A percentile compares a stretch with the other conserved stretches of the same genome.
phyloP scores from a whole-genome alignment of 2,329 filamentous ascomycete species.

The Xylogone sp. region DNA sequence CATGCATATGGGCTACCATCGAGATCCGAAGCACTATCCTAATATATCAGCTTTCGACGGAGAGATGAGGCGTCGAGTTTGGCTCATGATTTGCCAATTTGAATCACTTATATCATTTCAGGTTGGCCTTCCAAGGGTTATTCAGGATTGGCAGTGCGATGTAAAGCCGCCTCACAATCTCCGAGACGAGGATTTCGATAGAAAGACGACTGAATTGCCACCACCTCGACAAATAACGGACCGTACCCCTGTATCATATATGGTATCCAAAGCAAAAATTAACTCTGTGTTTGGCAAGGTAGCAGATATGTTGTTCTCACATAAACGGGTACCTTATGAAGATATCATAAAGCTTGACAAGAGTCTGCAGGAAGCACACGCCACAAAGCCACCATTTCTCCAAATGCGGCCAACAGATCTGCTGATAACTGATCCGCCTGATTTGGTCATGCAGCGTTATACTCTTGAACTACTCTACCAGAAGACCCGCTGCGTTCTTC shows the following conservation, averaged over 20 bases:
- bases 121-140: conserved; percentile 64
- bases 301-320: conserved; percentile 46
- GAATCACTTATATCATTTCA: conserved; percentile 65
- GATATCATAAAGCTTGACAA: conserved; percentile 48
- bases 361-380: conserved; percentile 41
- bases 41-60: conserved; percentile 48
- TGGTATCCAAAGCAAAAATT: conserved; percentile 46
- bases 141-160: conserved; percentile 59
- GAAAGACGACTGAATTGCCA: conserved; percentile 51
- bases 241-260: conserved; percentile 52
- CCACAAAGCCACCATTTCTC: conserved; percentile 41
- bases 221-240: conserved; percentile 49
- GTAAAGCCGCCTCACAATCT: conserved; percentile 58
- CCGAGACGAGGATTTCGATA: conserved; percentile 61
- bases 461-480: conserved; percentile 17
- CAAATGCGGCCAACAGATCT: conserved; percentile 2
- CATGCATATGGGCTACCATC: conserved; percentile 54
- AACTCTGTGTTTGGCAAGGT: conserved; percentile 47
- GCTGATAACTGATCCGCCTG: conserved; percentile 7
- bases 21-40: conserved; percentile 46
- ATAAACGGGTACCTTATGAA: conserved; percentile 42
- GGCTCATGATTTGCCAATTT: conserved; percentile 51
- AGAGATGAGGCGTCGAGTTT: conserved; percentile 60
- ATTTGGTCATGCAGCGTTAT: conserved; percentile 8
- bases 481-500: conserved; percentile 19